Percentiles rank a stretch among this genome's conserved stretches.
phyloP scores from a whole-genome alignment of 1,139 yeast species.

The Yamadazyma trypodendri region DNA sequence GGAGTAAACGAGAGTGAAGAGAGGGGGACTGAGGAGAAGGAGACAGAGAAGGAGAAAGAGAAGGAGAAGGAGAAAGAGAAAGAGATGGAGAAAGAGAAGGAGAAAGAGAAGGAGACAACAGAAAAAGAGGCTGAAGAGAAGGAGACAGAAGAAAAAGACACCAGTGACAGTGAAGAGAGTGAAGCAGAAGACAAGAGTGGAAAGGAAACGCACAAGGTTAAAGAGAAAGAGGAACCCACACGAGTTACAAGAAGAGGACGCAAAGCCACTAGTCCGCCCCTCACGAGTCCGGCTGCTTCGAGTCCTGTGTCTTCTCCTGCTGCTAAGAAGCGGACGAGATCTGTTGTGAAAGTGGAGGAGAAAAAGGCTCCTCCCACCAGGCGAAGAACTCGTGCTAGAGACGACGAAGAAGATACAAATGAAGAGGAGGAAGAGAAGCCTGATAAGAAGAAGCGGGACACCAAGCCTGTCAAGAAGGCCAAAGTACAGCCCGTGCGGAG shows the following conservation, averaged over 20 bases:
- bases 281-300: conserved; percentile 1
- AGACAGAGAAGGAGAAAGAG: conserved; percentile 10
- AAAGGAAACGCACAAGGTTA: conserved; percentile 7
- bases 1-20: conserved; percentile 10
- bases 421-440: conserved; percentile 9
- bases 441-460: conserved; percentile 7
- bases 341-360: conserved; percentile 8
- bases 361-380: conserved; percentile 6
- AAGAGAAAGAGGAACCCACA: conserved; percentile 1
- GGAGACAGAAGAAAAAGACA: conserved; percentile 5
- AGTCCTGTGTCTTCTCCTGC: conserved; percentile 2
- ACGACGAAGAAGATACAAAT: conserved; percentile 6
- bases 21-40: conserved; percentile 9
- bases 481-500: conserved; percentile 23
- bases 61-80: conserved; percentile 8
- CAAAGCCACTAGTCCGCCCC: too few relatives aligned
- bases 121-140: conserved; percentile 9
- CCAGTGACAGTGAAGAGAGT: conserved; percentile 6
- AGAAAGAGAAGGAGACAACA: conserved; percentile 13
- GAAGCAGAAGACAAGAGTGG: conserved; percentile 10
- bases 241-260: too few relatives aligned
- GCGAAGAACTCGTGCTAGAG: conserved; percentile 8
- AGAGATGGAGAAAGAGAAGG: conserved; percentile 39
- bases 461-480: conserved; percentile 19
- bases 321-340: conserved; percentile 12